Conservation (phyloP, 2,329 filamentous ascomycete species). For the Bipolaris bicolor region DNA sequence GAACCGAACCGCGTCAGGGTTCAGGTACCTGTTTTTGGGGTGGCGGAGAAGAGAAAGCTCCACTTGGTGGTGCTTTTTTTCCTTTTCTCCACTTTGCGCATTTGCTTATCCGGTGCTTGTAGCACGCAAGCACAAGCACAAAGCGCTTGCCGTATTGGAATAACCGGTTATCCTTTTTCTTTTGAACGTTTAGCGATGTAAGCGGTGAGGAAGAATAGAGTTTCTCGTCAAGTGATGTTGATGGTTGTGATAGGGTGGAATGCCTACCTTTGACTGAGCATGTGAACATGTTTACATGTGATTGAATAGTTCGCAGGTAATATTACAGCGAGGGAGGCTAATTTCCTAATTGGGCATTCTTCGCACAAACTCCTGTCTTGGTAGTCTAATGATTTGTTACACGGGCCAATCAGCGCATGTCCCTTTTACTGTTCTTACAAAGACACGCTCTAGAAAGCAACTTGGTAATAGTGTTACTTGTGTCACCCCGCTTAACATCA, state of each 20-base stretch:
- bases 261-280: neutral
- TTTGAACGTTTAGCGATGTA: neutral
- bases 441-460: too few relatives aligned
- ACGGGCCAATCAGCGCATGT: neutral
- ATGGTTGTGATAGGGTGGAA: neutral
- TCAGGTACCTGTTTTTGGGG: neutral
- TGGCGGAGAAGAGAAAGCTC: neutral
- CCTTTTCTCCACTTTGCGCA: neutral
- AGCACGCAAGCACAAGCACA: neutral
- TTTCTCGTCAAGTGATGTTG: neutral
- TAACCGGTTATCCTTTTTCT: neutral
- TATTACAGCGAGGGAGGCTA: neutral
- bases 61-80: neutral
- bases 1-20: slow-evolving; percentile 1
- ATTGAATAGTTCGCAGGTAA: neutral
- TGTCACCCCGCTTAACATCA: too few relatives aligned
- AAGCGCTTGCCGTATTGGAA: neutral
- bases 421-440: neutral
- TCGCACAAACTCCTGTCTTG: neutral
- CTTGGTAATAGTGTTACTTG: too few relatives aligned
- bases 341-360: neutral
- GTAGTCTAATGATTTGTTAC: neutral
- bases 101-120: neutral
- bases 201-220: neutral
- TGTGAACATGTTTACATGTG: too few relatives aligned